Evolutionary conservation across 1,139 yeast genomes (phyloP), one percentile per base, ranked within the genome.

Genomic region (Petasospora fabianii): DNA sequence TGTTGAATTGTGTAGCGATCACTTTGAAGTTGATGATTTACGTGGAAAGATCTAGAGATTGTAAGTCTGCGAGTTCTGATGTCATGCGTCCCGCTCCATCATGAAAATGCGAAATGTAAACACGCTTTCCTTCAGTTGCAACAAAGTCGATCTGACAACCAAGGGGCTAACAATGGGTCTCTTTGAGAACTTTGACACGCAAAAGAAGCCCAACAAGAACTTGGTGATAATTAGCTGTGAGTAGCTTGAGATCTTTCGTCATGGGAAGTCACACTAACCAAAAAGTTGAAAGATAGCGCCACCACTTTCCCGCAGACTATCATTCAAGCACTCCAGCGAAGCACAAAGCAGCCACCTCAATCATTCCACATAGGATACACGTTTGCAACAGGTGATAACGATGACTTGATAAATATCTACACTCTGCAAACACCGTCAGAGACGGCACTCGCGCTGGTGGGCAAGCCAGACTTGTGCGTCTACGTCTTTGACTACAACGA

Each of bases 311-410:
- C n/a, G 6, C 15, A 16, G 16, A 14, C 6, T 9, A 26, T 26
- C 6, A 26, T 10, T 6, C 28, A 13, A 10, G 28, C 10, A n/a
- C 28, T 26, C 13, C 28, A 13, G 16, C 16, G n/a, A n/a, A 16
- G 14, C 10, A 26, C 14, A 15, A 14, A n/a, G 17, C 17, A 8
- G 4, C 16, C 32, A 5, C 8, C 7, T 3, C 18, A 21, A 6
- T 13, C n/a, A 6, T 53, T 59, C 41, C 58, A 60, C 4, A 36
- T 64, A 18, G 69, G 68, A 1, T 68, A 65, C 40, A 53, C 65
- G 1, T 66, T 45, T 42, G 47, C 64, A 7, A 62, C 62, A 32
- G 18, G 15, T 18, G 32, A 13, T 7, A n/a, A 12, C 4, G 66
- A 63, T 27, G 46, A 48, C 1, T 3, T 29, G 3, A 13, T 33